Evolutionary conservation across 2,329 filamentous ascomycete species (phyloP).

Genomic region (Colletotrichum zoysiae): DNA sequence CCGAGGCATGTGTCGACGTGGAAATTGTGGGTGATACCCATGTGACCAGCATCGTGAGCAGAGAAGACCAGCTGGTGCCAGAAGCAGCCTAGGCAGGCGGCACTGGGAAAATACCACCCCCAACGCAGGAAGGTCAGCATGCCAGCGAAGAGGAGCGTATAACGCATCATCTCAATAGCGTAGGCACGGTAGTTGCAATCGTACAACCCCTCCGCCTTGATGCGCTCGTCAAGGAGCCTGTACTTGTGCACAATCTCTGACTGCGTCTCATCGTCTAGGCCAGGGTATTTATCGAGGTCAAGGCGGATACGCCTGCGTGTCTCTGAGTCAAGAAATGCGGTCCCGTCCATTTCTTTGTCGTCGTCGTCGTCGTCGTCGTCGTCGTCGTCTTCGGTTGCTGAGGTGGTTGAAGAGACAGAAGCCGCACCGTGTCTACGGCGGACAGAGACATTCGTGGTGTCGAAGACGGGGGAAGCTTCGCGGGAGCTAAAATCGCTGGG

Average conservation of each 20-base stretch:
- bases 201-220: slow-evolving; percentile 82
- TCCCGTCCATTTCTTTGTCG: slow-evolving; percentile 62
- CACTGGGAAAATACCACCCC: slow-evolving; percentile 78
- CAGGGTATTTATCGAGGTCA: slow-evolving; percentile 84
- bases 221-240: slow-evolving; percentile 77
- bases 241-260: slow-evolving; percentile 84
- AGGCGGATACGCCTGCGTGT: slow-evolving; percentile 81
- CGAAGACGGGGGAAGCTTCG: slow-evolving; percentile 64
- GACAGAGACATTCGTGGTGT: slow-evolving; percentile 51
- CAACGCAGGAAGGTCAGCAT: slow-evolving; percentile 72
- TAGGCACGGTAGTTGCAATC: slow-evolving; percentile 88
- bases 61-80: slow-evolving; percentile 97
- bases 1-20: slow-evolving; percentile 86
- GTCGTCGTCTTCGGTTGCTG: slow-evolving; percentile 55
- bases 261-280: slow-evolving; percentile 80
- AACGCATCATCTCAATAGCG: slow-evolving; percentile 79
- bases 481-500: slow-evolving; percentile 68
- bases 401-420: slow-evolving; percentile 72
- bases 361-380: slow-evolving; percentile 59
- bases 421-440: slow-evolving; percentile 52
- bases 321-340: slow-evolving; percentile 77
- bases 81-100: slow-evolving; percentile 80
- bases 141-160: slow-evolving; percentile 73
- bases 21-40: slow-evolving; percentile 96
- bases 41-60: slow-evolving; percentile 95